Evolutionary conservation across 1,284 basidiomycete species (phyloP), one percentile per base, ranked within the genome.

Genomic region (Omphalotus olearius): DNA sequence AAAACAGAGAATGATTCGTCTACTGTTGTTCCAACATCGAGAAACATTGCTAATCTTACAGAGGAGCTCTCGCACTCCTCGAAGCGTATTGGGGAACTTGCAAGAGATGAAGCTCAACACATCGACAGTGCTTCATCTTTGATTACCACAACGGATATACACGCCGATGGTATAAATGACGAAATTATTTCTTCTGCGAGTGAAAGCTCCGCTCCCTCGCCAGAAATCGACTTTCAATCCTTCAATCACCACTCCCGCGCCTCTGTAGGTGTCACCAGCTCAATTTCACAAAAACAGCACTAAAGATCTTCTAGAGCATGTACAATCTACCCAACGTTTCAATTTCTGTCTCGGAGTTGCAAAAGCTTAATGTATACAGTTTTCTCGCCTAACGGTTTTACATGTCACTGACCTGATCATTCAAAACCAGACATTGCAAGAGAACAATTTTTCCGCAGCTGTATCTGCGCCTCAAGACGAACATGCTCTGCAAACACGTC

Each of bases 291-390:
- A 10, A 17, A 14, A 17, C 17, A 23, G n/a, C n/a, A 17, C 18
- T n/a, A 13, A 26, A 23, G 18, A 6, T 40, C 17, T 20, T 39
- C 2, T 46, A 65, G 66, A 64, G 59, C 38, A 54, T 69, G 14
- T 67, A 67, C 51, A 66, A 50, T 30, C 54, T 67, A 25, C 66
- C 66, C 1, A 66, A 67, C 47, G 56, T 41, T 23, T 49, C 46
- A 39, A 30, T 42, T 4, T 14, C 25, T 14, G n/a, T 13, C 30
- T 17, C 45, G 6, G 30, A 44, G 14, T 44, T 36, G 17, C 42
- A 26, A 39, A 6, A 33, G 11, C 33, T 44, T 14, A 9, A 30
- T 5, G 18, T 54, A 28, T n/a, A 23, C 3, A n/a, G 38, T 17
- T 20, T 28, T 6, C 1, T 35, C 18, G 6, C 6, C 14, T 6